Percentiles rank a stretch among this genome's conserved stretches.
Conservation (phyloP, 345 rosid species). For the Brassica incana region DNA sequence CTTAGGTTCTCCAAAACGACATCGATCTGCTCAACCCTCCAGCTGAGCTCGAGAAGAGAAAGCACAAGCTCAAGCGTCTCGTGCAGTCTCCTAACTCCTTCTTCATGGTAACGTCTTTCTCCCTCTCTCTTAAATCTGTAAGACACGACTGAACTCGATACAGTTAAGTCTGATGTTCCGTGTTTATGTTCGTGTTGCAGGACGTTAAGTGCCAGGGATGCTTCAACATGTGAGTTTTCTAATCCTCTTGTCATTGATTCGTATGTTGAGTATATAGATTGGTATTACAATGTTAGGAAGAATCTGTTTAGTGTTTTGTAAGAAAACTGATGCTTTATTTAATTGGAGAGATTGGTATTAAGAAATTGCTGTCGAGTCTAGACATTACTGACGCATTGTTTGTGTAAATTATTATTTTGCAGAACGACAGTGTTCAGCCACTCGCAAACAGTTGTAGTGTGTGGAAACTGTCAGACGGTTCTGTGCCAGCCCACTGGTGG, state of each 20-base stretch:
- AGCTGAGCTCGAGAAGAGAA: constrained; percentile 55
- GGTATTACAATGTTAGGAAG: not conserved
- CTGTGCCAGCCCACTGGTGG: constrained; percentile 62
- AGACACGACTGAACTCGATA: not conserved
- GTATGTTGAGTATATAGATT: not conserved
- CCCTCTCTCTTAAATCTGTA: not conserved
- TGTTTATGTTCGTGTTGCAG: constrained; percentile 12
- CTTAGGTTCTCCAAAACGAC: constrained; percentile 56
- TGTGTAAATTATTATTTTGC: not conserved
- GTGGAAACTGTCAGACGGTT: constrained; percentile 55
- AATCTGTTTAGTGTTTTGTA: not conserved
- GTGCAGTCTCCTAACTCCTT: constrained; percentile 57
- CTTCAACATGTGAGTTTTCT: constrained; percentile 44
- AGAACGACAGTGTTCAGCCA: constrained; percentile 61
- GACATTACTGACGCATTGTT: not conserved
- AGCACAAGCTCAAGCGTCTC: constrained; percentile 63
- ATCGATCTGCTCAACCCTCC: constrained; percentile 55
- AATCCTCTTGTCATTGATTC: not conserved
- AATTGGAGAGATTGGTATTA: not conserved
- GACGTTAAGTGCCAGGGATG: constrained; percentile 59
- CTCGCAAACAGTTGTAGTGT: constrained; percentile 57
- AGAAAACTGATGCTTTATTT: not conserved
- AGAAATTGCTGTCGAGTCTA: not conserved
- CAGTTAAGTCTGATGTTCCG: not conserved
- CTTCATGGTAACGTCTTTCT: constrained; percentile 42